Percentiles rank a stretch among this genome's conserved stretches.
These are phyloP conservation scores for Zygotorulaspora danielsina DNA, from an alignment of 805 yeast genomes.

Conservation along the genomic window DNA sequence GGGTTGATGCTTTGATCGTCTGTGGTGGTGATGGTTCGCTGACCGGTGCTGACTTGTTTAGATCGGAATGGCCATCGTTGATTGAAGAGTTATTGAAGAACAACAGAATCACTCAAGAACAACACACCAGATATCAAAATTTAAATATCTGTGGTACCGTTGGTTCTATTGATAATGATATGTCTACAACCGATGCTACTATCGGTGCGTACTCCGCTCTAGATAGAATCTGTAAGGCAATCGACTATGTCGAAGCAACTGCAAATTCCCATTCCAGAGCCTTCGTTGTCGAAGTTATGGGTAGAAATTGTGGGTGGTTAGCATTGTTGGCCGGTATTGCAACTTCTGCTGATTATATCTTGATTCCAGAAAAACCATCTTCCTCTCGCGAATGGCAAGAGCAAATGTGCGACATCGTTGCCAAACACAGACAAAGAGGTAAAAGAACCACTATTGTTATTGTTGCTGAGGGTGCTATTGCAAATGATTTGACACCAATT, in stretches of 20 bases:
- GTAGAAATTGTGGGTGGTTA: slow-evolving; percentile 87
- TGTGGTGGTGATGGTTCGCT: slow-evolving; percentile 79
- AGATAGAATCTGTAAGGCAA: slow-evolving; percentile 60
- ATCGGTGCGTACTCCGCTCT: slow-evolving; percentile 71
- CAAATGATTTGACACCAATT: slow-evolving; percentile 62
- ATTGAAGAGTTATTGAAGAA: slow-evolving; percentile 48
- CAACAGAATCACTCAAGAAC: slow-evolving; percentile 42
- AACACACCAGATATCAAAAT: slow-evolving; percentile 45
- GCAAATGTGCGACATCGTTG: slow-evolving; percentile 58
- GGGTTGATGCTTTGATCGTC: slow-evolving; percentile 69
- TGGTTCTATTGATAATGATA: slow-evolving; percentile 77
- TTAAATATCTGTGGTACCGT: slow-evolving; percentile 66
- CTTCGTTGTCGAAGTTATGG: slow-evolving; percentile 83
- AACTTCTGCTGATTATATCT: slow-evolving; percentile 74
- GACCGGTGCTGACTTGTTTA: slow-evolving; percentile 71
- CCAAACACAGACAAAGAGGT: slow-evolving; percentile 64
- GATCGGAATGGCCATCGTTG: slow-evolving; percentile 69
- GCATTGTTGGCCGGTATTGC: slow-evolving; percentile 78
- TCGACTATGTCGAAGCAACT: slow-evolving; percentile 80
- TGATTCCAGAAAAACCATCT: slow-evolving; percentile 78
- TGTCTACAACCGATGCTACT: slow-evolving; percentile 71
- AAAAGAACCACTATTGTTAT: slow-evolving; percentile 74
- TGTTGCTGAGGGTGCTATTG: slow-evolving; percentile 83
- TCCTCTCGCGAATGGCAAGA: slow-evolving; percentile 59
- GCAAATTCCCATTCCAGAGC: slow-evolving; percentile 82